These are phyloP conservation scores for Saccharomycopsis capsularis DNA, from an alignment of 805 yeast species.

Conservation along the genomic window DNA sequence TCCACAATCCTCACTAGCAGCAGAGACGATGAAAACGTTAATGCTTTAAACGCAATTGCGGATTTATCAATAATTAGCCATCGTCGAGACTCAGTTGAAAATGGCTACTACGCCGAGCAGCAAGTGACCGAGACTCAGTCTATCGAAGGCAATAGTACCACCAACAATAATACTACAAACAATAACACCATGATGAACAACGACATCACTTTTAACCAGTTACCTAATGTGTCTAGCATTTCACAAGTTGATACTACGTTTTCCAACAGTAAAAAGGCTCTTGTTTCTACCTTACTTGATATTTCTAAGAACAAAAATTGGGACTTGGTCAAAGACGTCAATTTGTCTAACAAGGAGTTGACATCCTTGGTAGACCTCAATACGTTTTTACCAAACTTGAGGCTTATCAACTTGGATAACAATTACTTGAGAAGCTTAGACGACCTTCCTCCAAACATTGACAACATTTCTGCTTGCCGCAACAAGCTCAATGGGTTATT, in stretches of 20 bases:
- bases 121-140: background rate
- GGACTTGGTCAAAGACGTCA: conserved; percentile 33
- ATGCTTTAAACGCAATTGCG: conserved; percentile 20
- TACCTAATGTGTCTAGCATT: conserved; percentile 32
- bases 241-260: conserved; percentile 41
- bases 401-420: conserved; percentile 31
- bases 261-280: conserved; percentile 35
- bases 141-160: background rate
- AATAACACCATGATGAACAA: conserved; percentile 6
- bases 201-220: conserved; percentile 17
- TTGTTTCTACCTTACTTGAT: conserved; percentile 39
- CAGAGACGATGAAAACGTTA: conserved; percentile 14
- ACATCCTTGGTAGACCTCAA: conserved; percentile 36
- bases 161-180: background rate
- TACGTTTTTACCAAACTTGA: conserved; percentile 36
- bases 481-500: conserved; percentile 31
- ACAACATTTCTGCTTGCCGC: conserved; percentile 29
- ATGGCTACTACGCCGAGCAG: background rate
- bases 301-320: conserved; percentile 33
- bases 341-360: conserved; percentile 30
- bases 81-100: background rate
- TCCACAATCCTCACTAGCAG: background rate
- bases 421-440: conserved; percentile 35
- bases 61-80: conserved; percentile 18
- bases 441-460: conserved; percentile 33